Evolutionary conservation across 805 yeast species (phyloP), one percentile per base, ranked within the genome.

Genomic region (Ogataea salicorniae): DNA sequence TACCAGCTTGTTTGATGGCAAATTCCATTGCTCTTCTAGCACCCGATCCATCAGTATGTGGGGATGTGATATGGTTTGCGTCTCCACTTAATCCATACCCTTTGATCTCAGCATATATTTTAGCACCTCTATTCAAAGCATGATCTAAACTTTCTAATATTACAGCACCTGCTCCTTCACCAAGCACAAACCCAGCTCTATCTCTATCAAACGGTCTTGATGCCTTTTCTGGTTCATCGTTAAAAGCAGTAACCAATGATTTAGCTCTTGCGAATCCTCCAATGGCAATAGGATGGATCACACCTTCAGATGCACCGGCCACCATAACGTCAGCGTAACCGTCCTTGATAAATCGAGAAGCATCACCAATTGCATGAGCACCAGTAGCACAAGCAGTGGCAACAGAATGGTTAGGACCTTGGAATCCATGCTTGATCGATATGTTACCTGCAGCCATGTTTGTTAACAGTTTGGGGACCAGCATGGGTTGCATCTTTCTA

Each of bases 301-400:
- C 77, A 3, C 92, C 82, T 59, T 94, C 99, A 3, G 96, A 72
- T 1, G 97, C 95, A n/a, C 99, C 99, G 8, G 96, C 94, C 9
- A 94, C 74, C 81, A 91, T 87, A 4, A 84, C 87, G 55, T 90
- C 84, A 11, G 92, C 88, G 68, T 86, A 84, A 4, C 87, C 95
- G 47, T 82, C 81, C 50, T 75, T 70, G 49, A 94, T 87, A 57
- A 91, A 83, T 58, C 91, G 79, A 55, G 74, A 78, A 0, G 97
- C 97, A 62, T 94, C 99, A 4, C 98, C 98, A 42, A 94, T 83
- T 0, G 97, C 78, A 60, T 94, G 95, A 29, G 85, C 78, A 0
- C 99, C 99, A 0, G 99, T 90, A 4, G 99, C 96, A 71, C 99
- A 94, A 0, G 99, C 99, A 0, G 98, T 90, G 2, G 96, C 79